Evolutionary conservation across 164 flowering plant genomes (phyloP).

Genomic region (Sedum album): DNA sequence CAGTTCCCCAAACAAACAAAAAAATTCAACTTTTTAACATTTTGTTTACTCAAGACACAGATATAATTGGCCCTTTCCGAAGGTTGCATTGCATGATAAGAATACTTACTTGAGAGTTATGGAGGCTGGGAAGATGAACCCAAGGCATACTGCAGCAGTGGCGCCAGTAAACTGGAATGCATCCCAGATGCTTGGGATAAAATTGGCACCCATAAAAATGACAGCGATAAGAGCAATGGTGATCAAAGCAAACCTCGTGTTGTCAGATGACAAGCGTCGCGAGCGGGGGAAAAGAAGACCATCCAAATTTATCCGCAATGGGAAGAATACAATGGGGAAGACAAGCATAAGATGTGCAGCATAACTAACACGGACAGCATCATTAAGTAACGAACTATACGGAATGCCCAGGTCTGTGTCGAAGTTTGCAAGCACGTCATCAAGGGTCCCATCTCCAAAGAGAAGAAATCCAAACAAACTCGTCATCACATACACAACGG

Average conservation of each 20-base stretch:
- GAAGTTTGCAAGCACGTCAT: slow-evolving; percentile 91
- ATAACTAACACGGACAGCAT: slow-evolving; percentile 85
- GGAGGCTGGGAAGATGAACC: slow-evolving; percentile 89
- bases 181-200: slow-evolving; percentile 97
- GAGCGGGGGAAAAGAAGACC: slow-evolving; percentile 76
- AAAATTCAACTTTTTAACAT: not conserved
- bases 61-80: not conserved
- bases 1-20: not conserved
- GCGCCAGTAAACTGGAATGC: slow-evolving; percentile 98
- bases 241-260: slow-evolving; percentile 54
- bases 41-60: not conserved
- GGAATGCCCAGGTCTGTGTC: slow-evolving; percentile 80
- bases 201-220: slow-evolving; percentile 81
- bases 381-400: slow-evolving; percentile 66
- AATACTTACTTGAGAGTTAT: slow-evolving; percentile 64
- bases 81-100: not conserved
- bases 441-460: slow-evolving; percentile 87
- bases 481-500: slow-evolving; percentile 73
- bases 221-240: slow-evolving; percentile 44
- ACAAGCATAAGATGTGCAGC: slow-evolving; percentile 91
- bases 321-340: slow-evolving; percentile 81
- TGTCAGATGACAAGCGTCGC: slow-evolving; percentile 41
- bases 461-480: slow-evolving; percentile 86
- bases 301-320: slow-evolving; percentile 72
- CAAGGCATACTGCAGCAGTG: slow-evolving; percentile 90